phyloP scores from a whole-genome alignment of 371 early-diverging fungal species.

The Smittium culicis region DNA sequence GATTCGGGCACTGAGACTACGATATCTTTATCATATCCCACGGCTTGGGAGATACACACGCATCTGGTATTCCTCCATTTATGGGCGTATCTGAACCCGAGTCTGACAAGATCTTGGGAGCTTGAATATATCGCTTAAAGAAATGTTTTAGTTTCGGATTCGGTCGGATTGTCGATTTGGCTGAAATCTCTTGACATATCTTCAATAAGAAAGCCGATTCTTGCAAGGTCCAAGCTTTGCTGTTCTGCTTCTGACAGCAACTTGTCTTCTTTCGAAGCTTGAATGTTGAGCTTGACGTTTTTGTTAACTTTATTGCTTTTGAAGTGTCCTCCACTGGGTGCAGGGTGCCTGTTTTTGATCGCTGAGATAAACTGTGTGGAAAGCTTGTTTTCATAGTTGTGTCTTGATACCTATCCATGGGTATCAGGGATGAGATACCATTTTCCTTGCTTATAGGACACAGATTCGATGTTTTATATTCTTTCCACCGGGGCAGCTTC shows the following conservation, averaged over 20 bases:
- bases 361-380: neutral
- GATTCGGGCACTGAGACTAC: neutral
- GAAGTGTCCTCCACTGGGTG: neutral
- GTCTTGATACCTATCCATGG: neutral
- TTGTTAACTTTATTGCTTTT: neutral
- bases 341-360: neutral
- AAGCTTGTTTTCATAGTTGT: neutral
- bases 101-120: neutral
- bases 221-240: neutral
- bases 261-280: neutral
- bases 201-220: neutral
- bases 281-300: neutral
- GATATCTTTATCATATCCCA: neutral
- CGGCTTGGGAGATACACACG: neutral
- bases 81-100: neutral
- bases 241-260: neutral
- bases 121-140: neutral
- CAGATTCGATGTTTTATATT: neutral
- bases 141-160: neutral
- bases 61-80: neutral
- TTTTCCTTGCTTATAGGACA: neutral
- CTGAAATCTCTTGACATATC: neutral
- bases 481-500: slow-evolving; percentile 21
- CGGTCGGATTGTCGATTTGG: neutral
- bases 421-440: neutral